Conservation (phyloP, 208 protist species). For the Porcisia hertigi region DNA sequence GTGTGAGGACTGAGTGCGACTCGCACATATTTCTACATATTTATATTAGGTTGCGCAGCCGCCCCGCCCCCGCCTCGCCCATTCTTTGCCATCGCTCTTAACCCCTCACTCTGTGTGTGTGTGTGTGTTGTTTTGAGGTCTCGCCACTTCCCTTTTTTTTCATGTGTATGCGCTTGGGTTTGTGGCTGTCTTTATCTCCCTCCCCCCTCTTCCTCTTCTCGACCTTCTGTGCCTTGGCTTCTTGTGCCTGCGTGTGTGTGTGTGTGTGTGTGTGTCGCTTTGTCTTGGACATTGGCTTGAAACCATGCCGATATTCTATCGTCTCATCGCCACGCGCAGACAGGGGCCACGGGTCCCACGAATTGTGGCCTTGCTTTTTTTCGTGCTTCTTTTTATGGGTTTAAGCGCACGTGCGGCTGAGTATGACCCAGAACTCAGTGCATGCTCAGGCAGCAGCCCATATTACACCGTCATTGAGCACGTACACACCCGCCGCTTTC, state of each 20-base stretch:
- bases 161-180: background rate
- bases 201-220: no score
- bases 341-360: background rate
- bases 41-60: no score
- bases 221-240: no score
- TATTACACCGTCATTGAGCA: slow-evolving; percentile 16
- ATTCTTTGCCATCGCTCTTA: no score
- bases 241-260: no score
- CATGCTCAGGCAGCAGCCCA: slow-evolving; percentile 9
- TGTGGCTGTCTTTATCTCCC: background rate
- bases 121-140: no score
- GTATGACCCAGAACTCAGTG: background rate
- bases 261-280: background rate
- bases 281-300: background rate
- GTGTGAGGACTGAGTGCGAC: no score
- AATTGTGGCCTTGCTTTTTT: slow-evolving; percentile 9
- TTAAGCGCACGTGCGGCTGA: background rate
- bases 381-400: slow-evolving; percentile 4
- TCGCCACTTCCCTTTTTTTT: background rate
- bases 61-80: no score
- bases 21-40: no score
- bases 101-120: no score
- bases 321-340: background rate
- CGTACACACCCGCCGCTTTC: slow-evolving; percentile 17
- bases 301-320: slow-evolving; percentile 1